Conservation (phyloP, 1,284 basidiomycete genomes). For the Coniophora puteana region DNA sequence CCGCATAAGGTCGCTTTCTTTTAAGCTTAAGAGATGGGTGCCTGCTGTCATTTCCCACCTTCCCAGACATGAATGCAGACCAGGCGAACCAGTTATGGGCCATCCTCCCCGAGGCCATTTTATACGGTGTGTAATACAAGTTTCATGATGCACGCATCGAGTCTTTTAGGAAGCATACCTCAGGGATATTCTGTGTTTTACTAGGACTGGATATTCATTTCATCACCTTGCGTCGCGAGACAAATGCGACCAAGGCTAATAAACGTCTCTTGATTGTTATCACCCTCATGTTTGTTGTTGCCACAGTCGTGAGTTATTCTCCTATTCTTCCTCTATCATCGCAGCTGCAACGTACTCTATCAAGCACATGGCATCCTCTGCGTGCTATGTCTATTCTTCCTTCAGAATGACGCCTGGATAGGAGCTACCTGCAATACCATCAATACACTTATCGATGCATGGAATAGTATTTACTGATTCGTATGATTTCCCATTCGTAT, state of each 20-base stretch:
- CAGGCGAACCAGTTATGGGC: background rate
- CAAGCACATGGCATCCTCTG: too few species aligned
- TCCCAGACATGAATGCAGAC: background rate
- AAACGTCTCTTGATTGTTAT: background rate
- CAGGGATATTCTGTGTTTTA: background rate
- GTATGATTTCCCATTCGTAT: too few species aligned
- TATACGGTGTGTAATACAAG: background rate
- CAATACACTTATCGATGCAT: too few species aligned
- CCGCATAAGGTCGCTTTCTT: too few species aligned
- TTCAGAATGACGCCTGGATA: constrained; percentile 9
- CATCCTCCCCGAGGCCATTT: background rate
- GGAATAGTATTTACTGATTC: too few species aligned
- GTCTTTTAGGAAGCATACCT: too few species aligned
- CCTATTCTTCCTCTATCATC: too few species aligned
- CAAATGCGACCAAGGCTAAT: background rate
- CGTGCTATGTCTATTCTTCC: constrained; percentile 6
- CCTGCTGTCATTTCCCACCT: too few species aligned
- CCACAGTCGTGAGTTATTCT: constrained; percentile 2
- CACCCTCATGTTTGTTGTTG: background rate
- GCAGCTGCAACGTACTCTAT: too few species aligned
- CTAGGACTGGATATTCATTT: background rate
- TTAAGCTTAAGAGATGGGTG: too few species aligned
- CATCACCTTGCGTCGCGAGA: background rate
- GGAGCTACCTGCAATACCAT: constrained; percentile 25
- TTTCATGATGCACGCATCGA: background rate